Base-by-base conservation (phyloP, 306 rosid species). In the Dryas octopetala region DNA sequence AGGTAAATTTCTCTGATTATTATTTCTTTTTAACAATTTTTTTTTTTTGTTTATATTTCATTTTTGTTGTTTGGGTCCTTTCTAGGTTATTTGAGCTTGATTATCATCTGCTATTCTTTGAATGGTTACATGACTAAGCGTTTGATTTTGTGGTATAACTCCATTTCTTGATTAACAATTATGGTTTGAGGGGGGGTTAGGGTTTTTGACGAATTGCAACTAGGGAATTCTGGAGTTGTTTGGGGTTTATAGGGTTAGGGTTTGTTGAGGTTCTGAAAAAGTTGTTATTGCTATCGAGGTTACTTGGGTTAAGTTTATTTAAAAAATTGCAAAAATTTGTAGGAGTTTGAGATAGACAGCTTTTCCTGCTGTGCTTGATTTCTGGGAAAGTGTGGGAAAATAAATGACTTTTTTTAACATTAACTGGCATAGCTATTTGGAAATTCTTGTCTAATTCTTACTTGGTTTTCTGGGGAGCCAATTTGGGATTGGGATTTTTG, bases 1-100 rank as follows among this genome's bases (percentile, higher is more conserved):
- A 62, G 96, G 97, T 88, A 62, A 58, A 19, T 44, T 69, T 6
- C 57, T 72, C 78, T 74, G 32, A 41, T 70, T 23, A 52, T 38
- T 53, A 4, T 59, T 75, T 48, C 45, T 38, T 28, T 68, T 47
- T 11, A 19, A 57, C 48, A 14, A 5, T 49, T 23, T 23, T 49
- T 23, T 23, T 49, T 17, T 1, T 23, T 2, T 19, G 9, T 64
- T 44, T 5, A 5, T 46, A 6, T 13, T 40, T 7, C 26, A 46
- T 55, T 63, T 49, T 32, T 19, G 13, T 50, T 61, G 50, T 43
- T 70, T 23, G 5, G 46, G 12, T 68, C 7, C 38, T 40, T 52
- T 8, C 15, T 38, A 41, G 44, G 28, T 66, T 75, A 54, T 47
- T n/a, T 9, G 4, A 43, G 41, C 23, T 9, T 38, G 2, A 1